phyloP scores from a whole-genome alignment of 83 land plant species.

The Diphasiastrum complanatum region DNA sequence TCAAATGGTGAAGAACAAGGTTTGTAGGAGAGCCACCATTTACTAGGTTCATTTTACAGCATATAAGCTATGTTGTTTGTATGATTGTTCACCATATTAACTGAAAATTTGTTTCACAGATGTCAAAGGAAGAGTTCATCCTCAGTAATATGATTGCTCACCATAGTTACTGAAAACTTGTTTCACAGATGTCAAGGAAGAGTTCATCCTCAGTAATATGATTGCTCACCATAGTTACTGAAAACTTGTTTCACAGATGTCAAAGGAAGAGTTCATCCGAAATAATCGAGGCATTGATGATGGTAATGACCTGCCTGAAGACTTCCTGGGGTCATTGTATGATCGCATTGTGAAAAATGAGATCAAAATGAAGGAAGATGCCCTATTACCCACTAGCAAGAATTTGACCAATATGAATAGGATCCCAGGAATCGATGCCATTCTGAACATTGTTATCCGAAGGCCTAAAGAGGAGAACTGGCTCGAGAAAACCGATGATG shows the following conservation, averaged over 20 bases:
- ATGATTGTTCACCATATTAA: too few relatives aligned
- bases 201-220: too few relatives aligned
- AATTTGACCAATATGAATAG: conserved; percentile 61
- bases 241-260: conserved; percentile 78
- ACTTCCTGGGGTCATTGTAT: conserved; percentile 70
- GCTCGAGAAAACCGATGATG: conserved; percentile 71
- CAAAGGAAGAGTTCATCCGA: conserved; percentile 87
- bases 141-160: too few relatives aligned
- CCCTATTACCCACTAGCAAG: conserved; percentile 54
- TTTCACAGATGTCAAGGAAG: too few relatives aligned
- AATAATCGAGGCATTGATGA: conserved; percentile 96
- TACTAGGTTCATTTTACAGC: too few relatives aligned
- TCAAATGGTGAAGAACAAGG: conserved; percentile 94
- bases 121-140: too few relatives aligned
- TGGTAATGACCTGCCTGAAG: conserved; percentile 95
- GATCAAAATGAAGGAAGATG: conserved; percentile 88
- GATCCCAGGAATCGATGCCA: conserved; percentile 74
- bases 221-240: too few relatives aligned
- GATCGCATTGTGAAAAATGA: conserved; percentile 90
- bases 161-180: too few relatives aligned
- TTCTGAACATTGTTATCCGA: conserved; percentile 76
- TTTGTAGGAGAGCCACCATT: too few relatives aligned
- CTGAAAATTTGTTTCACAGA: too few relatives aligned
- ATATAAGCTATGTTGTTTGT: too few relatives aligned
- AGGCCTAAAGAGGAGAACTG: conserved; percentile 68